Percentiles rank a stretch among this genome's conserved stretches.
Evolutionary conservation across 1,284 basidiomycete genomes (phyloP).

Genomic region (Inonotus obliquus): DNA sequence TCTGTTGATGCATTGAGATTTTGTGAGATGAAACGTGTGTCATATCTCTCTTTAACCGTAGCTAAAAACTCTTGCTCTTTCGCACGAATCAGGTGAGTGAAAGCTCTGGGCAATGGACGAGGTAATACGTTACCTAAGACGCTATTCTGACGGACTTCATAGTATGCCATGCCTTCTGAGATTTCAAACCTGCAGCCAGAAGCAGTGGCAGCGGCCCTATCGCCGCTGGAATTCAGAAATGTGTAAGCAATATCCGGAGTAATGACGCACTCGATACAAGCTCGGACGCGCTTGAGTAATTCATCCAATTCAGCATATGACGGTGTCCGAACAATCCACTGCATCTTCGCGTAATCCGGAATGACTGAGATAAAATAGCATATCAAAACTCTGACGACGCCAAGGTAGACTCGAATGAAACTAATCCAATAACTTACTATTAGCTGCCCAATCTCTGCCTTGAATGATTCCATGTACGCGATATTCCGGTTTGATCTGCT

Average conservation of each 20-base stretch:
- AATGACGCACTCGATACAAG: slow-evolving; percentile 64
- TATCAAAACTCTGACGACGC: neutral
- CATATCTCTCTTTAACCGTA: slow-evolving; percentile 48
- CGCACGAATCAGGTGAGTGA: neutral
- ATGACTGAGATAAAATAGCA: slow-evolving; percentile 49
- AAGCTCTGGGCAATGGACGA: neutral
- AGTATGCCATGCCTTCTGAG: slow-evolving; percentile 33
- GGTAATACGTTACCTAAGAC: slow-evolving; percentile 41
- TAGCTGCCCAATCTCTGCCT: slow-evolving; percentile 57
- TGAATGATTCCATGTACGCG: slow-evolving; percentile 66
- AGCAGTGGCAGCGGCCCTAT: slow-evolving; percentile 63
- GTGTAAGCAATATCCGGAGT: neutral
- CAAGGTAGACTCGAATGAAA: neutral
- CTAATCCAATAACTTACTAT: slow-evolving; percentile 39
- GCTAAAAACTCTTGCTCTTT: slow-evolving; percentile 54
- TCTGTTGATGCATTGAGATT: slow-evolving; percentile 67
- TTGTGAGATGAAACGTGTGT: slow-evolving; percentile 42
- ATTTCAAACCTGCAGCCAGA: slow-evolving; percentile 65
- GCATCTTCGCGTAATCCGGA: slow-evolving; percentile 71
- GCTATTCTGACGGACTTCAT: slow-evolving; percentile 63
- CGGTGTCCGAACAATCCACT: slow-evolving; percentile 70
- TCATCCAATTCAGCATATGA: slow-evolving; percentile 52
- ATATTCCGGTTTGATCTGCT: slow-evolving; percentile 60
- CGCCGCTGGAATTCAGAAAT: neutral
- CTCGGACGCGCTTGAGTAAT: slow-evolving; percentile 54